Evolutionary conservation across 2,329 filamentous ascomycete species (phyloP), one percentile per base, ranked within the genome.

Genomic region (Onygena corvina): DNA sequence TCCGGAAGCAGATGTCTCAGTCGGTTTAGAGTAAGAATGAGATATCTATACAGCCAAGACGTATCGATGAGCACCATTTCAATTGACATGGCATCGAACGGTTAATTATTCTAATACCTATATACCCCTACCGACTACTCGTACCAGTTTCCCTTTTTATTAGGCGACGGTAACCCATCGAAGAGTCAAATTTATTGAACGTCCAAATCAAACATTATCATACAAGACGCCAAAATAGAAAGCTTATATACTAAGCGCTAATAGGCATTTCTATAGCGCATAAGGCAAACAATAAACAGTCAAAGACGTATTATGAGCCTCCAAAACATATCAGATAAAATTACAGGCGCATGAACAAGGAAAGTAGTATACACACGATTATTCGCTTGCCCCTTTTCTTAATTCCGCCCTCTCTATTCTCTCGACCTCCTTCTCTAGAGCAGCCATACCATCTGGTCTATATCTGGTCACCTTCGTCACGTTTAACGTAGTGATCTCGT

Each of bases 381-480:
- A 21, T 18, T 40, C 8, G 4, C 18, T 8, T 14, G 5, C 25
- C 12, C 12, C 5, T 9, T 29, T 46, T 30, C 30, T 12, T n/a
- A 11, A 12, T 30, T 23, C 30, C 50, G 58, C 58, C n/a, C n/a
- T n/a, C 58, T 68, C 61, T 50, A 74, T 66, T 57, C 64, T 65
- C 56, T 66, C 57, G 20, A 81, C 75, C 67, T 76, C 73, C 14
- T 64, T 58, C 56, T 92, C 82, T 56, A 96, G 76, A 23, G 77
- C 77, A 50, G 74, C 67, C 58, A 83, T 71, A 30, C 86, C 87
- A 50, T 76, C 68, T 54, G 77, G 69, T 54, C 88, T 76, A 69
- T 79, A 94, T 53, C 75, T 71, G 51, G 86, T 92, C 48, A 93
- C 86, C 70, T 96, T 96, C 55, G 75, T 72, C 40, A 90, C 75